Conservation (phyloP, 805 yeast genomes). For the Lachancea waltii region DNA sequence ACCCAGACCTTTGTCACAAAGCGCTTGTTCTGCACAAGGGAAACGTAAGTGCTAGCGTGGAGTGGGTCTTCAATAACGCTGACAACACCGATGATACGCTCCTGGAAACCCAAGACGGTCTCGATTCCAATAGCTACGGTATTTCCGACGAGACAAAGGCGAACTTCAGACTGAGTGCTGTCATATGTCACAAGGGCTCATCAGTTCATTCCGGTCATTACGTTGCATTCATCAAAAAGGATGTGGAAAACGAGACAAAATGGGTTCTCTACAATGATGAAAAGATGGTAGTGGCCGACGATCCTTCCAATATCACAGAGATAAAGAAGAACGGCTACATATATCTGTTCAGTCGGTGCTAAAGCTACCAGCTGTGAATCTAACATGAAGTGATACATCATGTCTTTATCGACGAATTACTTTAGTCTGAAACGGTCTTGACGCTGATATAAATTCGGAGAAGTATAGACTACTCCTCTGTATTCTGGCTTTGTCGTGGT, state of each 20-base stretch:
- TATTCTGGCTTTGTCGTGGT: no score
- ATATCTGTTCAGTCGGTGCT: constrained; percentile 26
- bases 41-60: constrained; percentile 72
- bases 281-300: constrained; percentile 60
- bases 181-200: constrained; percentile 83
- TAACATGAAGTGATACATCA: neutral
- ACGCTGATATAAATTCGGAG: neutral
- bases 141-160: constrained; percentile 8
- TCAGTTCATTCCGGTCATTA: constrained; percentile 91
- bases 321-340: constrained; percentile 45
- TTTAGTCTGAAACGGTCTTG: constrained; percentile 3
- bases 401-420: constrained; percentile 3
- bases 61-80: constrained; percentile 83
- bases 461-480: no score
- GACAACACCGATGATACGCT: constrained; percentile 61
- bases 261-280: constrained; percentile 90
- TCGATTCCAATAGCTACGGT: constrained; percentile 14
- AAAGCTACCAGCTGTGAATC: neutral
- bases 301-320: constrained; percentile 37
- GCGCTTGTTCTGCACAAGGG: constrained; percentile 57
- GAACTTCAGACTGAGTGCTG: constrained; percentile 44
- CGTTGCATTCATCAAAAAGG: constrained; percentile 62
- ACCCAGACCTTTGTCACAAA: constrained; percentile 55
- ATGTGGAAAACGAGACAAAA: constrained; percentile 32
- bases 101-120: constrained; percentile 21